Evolutionary conservation across 108 stramenopile genomes (phyloP), one percentile per base, ranked within the genome.

Genomic region (Nitzschia sp.): DNA sequence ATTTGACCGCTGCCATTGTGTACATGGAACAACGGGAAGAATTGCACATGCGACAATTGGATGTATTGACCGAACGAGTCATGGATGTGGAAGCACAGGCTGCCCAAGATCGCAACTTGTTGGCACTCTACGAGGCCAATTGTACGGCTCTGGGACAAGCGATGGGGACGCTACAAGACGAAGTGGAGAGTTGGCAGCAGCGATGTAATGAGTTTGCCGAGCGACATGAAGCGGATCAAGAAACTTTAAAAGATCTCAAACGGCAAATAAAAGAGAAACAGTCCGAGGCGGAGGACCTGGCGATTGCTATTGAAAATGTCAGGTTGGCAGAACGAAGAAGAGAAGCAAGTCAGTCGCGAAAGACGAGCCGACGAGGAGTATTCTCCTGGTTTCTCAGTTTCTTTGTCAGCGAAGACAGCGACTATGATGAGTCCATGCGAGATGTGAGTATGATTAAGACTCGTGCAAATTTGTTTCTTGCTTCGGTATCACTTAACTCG

Each of bases 31-130:
- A 78, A 56, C 71, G 77, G 23, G 82, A 87, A 57, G 80, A 81
- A 54, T 27, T 83, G 45, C 80, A 87, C 36, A 62, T 71, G 32
- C 78, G 72, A 19, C 80, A 83, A 38, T 71, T 90, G 19, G 92
- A 90, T 60, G 76, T 87, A 18, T 54, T 93, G 28, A 87, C 87
- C 34, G 89, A 93, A 70, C 84, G 89, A 25, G 59, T 93, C 46
- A 84, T 90, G 28, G 89, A 90, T 34, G 57, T 74, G 19, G 86
- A 87, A 57, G 66, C 83, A 8, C 71, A 78, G 27, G 78, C 75
- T 26, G 82, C 88, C 36, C 38, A 58, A 9, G 86, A 87, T 24
- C 80, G 75, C 33, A 91, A 87, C 70, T 49, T 68, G 30, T 56
- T 84, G 19, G 17, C 86, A 27, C 85, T 88, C 48, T 84, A 84